phyloP scores from a whole-genome alignment of 352 stramenopile genomes.

The Globisporangium paddicum region DNA sequence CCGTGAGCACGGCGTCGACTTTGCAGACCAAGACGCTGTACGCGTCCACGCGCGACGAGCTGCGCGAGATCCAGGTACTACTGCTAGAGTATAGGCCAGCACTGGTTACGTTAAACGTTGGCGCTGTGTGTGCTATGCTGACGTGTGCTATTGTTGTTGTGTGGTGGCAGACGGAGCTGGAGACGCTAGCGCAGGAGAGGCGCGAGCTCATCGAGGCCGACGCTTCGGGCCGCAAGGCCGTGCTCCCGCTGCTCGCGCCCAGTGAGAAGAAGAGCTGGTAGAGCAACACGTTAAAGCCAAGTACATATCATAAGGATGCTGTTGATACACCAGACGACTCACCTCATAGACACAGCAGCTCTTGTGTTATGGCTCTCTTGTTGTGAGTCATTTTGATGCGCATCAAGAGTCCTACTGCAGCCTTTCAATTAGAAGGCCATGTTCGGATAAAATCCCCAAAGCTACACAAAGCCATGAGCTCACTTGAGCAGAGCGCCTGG shows the following conservation, averaged over 20 bases:
- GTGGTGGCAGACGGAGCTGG: slow-evolving; percentile 22
- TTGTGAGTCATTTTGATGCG: background rate
- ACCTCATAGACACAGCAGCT: too few species aligned
- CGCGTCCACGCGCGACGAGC: slow-evolving; percentile 37
- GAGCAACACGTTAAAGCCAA: too few species aligned
- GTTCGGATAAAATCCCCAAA: too few species aligned
- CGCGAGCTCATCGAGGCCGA: slow-evolving; percentile 26
- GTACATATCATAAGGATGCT: too few species aligned
- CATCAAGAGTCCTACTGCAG: background rate
- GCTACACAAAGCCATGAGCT: too few species aligned
- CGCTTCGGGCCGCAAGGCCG: slow-evolving; percentile 17
- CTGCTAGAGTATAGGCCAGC: background rate
- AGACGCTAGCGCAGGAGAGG: slow-evolving; percentile 29
- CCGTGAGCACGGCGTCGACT: slow-evolving; percentile 31
- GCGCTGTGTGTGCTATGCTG: background rate
- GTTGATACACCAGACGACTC: background rate
- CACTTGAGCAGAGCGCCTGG: slow-evolving; percentile 4
- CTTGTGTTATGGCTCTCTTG: too few species aligned
- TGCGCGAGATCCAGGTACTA: slow-evolving; percentile 39
- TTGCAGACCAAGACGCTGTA: slow-evolving; percentile 36
- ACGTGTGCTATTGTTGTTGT: background rate
- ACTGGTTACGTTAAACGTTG: background rate
- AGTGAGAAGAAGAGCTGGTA: slow-evolving; percentile 14
- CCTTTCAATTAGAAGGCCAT: background rate
- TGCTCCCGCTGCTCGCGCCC: slow-evolving; percentile 26